These are phyloP conservation scores for Mentha longifolia DNA, from an alignment of 257 asterid species.

Conservation along the genomic window DNA sequence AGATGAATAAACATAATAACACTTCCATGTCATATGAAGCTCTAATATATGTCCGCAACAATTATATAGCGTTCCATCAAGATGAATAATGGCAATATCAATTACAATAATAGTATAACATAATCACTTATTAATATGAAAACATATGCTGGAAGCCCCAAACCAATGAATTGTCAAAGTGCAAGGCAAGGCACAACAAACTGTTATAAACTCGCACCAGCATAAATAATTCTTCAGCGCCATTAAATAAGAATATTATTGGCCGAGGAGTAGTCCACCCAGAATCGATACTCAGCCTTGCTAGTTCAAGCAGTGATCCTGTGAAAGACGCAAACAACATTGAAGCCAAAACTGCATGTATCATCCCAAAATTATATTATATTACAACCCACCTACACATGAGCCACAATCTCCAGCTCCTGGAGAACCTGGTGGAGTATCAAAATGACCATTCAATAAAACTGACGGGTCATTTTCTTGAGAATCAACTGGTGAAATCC, in stretches of 20 bases:
- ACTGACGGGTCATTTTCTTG: conserved; percentile 77
- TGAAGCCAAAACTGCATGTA: conserved; percentile 31
- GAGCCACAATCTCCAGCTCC: conserved; percentile 99
- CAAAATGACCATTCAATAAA: conserved; percentile 89
- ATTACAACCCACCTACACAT: conserved; percentile 79
- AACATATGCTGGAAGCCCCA: conserved; percentile 11
- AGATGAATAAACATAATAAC: no score
- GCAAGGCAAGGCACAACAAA: conserved; percentile 18
- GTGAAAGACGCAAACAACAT: conserved; percentile 42
- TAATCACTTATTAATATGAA: conserved; percentile 17
- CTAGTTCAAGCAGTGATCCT: conserved; percentile 95
- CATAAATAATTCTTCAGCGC: conserved; percentile 98
- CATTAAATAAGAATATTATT: conserved; percentile 88
- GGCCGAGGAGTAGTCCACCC: conserved; percentile 95
- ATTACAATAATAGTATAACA: no score
- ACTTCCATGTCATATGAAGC: no score
- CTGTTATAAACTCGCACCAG: conserved; percentile 66
- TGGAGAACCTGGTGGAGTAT: conserved; percentile 89
- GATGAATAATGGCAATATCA: no score
- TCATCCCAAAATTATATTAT: conserved; percentile 2
- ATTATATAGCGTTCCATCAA: no score
- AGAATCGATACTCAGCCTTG: conserved; percentile 83
- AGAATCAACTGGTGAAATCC: conserved; percentile 80
- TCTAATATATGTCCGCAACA: no score
- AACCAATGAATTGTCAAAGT: conserved; percentile 14